phyloP scores from a whole-genome alignment of 805 yeast genomes.

The Zygosaccharomyces bisporus region DNA sequence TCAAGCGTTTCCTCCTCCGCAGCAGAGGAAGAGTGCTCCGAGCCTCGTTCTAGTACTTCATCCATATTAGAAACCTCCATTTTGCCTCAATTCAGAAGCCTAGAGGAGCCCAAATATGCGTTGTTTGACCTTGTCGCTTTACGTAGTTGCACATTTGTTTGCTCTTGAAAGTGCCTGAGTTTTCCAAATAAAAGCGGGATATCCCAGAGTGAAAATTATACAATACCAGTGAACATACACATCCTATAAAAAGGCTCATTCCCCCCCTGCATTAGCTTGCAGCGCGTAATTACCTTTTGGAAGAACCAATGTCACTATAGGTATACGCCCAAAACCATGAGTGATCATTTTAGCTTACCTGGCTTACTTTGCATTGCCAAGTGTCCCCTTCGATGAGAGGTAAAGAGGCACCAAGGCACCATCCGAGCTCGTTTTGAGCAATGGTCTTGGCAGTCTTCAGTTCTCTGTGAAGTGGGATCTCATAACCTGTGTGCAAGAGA shows the following conservation, averaged over 20 bases:
- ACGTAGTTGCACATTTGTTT: not conserved
- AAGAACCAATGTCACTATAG: not conserved
- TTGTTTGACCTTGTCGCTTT: not conserved
- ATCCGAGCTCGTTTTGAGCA: constrained; percentile 86
- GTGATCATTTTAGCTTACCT: not conserved
- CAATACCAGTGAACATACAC: not conserved
- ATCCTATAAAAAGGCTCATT: not conserved
- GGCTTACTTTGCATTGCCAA: constrained; percentile 57
- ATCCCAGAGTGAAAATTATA: not conserved
- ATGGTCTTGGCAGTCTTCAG: constrained; percentile 89
- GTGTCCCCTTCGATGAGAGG: constrained; percentile 72
- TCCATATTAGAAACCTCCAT: not conserved
- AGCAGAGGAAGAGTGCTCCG: not conserved
- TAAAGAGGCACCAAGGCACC: constrained; percentile 98
- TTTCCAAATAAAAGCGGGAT: constrained; percentile 1
- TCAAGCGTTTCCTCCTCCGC: not conserved
- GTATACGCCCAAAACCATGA: too few species aligned
- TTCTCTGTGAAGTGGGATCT: constrained; percentile 85
- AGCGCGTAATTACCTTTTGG: not conserved
- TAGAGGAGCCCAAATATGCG: not conserved
- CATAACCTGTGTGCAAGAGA: constrained; percentile 92
- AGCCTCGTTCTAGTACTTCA: not conserved
- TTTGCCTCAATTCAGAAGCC: not conserved
- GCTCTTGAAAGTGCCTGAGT: not conserved
- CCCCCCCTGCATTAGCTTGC: not conserved